Conservation (phyloP, 148 eudicot genomes). For the Camellia granthamiana region DNA sequence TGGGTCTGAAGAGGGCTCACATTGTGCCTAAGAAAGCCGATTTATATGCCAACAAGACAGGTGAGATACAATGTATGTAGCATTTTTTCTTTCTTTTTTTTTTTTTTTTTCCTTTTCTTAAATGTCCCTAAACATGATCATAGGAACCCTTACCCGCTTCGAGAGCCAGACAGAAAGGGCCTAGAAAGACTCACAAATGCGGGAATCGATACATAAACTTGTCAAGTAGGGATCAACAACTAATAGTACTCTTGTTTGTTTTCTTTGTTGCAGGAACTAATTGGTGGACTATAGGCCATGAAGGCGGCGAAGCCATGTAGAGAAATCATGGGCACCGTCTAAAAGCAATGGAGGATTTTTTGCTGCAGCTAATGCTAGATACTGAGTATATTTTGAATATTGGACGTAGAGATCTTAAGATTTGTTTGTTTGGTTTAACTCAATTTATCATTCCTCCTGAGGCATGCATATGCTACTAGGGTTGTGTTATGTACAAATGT, state of each 20-base stretch:
- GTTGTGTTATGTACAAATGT: slow-evolving; percentile 2
- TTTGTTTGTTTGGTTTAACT: slow-evolving; percentile 3
- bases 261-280: slow-evolving; percentile 14
- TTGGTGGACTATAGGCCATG: background rate
- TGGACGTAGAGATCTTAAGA: slow-evolving; percentile 10
- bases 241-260: background rate
- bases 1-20: slow-evolving; percentile 32
- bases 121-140: too few species aligned
- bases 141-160: too few species aligned
- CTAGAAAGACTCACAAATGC: too few species aligned
- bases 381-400: background rate
- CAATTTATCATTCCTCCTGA: background rate
- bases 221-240: too few species aligned
- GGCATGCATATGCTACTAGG: too few species aligned
- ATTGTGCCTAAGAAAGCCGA: slow-evolving; percentile 21
- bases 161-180: too few species aligned
- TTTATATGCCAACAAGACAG: slow-evolving; percentile 8
- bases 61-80: background rate
- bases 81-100: background rate
- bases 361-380: background rate
- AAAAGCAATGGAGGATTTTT: background rate
- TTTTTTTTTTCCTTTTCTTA: background rate
- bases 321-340: background rate
- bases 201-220: too few species aligned
- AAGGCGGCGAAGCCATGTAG: background rate